Conservation (phyloP, 495 filamentous ascomycete genomes). For the Hypoxylon fuscum region DNA sequence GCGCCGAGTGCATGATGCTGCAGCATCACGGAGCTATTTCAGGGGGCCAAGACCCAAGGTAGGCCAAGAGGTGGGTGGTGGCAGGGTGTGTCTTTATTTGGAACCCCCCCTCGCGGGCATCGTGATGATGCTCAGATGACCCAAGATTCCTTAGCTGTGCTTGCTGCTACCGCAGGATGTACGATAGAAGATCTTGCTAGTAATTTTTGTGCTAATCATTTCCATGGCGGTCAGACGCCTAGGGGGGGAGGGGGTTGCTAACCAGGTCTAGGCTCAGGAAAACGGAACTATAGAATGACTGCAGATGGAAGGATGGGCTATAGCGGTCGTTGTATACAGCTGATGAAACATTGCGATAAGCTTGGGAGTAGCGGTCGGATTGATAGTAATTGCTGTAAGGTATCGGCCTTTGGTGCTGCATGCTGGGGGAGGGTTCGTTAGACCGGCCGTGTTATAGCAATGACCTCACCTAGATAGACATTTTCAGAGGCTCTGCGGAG, state of each 20-base stretch:
- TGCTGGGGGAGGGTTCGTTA: conserved; percentile 8
- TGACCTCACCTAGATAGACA: not conserved
- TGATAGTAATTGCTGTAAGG: not conserved
- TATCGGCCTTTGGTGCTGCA: not conserved
- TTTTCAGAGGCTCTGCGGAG: conserved; percentile 29
- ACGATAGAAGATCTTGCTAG: conserved; percentile 40
- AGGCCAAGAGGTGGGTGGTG: conserved; percentile 10
- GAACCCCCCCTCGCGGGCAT: conserved; percentile 40
- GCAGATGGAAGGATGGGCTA: conserved; percentile 29
- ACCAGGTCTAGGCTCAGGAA: conserved; percentile 35
- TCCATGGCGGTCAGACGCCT: conserved; percentile 36
- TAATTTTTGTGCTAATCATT: conserved; percentile 37
- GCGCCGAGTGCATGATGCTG: conserved; percentile 30
- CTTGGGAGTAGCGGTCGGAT: conserved; percentile 32
- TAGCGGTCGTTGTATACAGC: conserved; percentile 26
- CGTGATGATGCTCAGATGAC: conserved; percentile 43
- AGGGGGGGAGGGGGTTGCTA: conserved; percentile 17
- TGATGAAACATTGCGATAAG: conserved; percentile 31
- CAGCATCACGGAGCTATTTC: conserved; percentile 39
- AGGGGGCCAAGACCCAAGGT: conserved; percentile 22
- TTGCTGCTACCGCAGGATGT: conserved; percentile 33
- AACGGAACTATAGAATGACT: conserved; percentile 40
- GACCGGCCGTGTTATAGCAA: not conserved
- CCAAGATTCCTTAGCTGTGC: conserved; percentile 35
- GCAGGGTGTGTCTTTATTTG: conserved; percentile 35